Conservation (phyloP, 768 basidiomycete species). For the Termitomyces titanicus region DNA sequence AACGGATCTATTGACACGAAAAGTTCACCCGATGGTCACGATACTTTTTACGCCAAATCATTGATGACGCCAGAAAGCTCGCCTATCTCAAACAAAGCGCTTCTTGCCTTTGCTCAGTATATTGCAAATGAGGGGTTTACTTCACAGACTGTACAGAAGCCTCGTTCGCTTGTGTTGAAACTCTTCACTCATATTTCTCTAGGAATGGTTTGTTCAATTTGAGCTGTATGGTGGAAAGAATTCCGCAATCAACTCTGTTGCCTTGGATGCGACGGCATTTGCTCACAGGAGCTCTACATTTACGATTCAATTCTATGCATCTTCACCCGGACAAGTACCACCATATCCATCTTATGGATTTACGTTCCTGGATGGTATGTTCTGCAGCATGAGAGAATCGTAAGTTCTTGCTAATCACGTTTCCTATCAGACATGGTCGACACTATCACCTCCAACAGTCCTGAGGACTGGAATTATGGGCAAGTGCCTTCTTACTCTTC, state of each 20-base stretch:
- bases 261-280: constrained; percentile 39
- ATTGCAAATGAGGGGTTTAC: constrained; percentile 26
- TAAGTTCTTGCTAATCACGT: constrained; percentile 8
- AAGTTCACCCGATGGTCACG: constrained; percentile 13
- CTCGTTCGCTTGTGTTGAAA: not conserved
- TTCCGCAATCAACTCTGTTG: constrained; percentile 41
- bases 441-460: constrained; percentile 19
- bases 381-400: constrained; percentile 15
- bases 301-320: constrained; percentile 50
- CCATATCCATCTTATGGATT: constrained; percentile 44
- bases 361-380: constrained; percentile 35
- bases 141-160: constrained; percentile 19
- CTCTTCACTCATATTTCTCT: not conserved
- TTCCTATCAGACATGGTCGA: not conserved
- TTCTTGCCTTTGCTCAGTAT: constrained; percentile 11
- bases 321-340: constrained; percentile 28
- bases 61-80: constrained; percentile 26
- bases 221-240: constrained; percentile 42
- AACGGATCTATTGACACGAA: constrained; percentile 15
- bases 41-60: constrained; percentile 31
- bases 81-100: constrained; percentile 26
- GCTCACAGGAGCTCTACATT: constrained; percentile 40
- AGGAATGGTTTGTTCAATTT: constrained; percentile 36
- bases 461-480: constrained; percentile 28
- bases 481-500: not conserved